Base-by-base conservation (phyloP, 2,329 filamentous ascomycete genomes). In the Cladosporium velox region DNA sequence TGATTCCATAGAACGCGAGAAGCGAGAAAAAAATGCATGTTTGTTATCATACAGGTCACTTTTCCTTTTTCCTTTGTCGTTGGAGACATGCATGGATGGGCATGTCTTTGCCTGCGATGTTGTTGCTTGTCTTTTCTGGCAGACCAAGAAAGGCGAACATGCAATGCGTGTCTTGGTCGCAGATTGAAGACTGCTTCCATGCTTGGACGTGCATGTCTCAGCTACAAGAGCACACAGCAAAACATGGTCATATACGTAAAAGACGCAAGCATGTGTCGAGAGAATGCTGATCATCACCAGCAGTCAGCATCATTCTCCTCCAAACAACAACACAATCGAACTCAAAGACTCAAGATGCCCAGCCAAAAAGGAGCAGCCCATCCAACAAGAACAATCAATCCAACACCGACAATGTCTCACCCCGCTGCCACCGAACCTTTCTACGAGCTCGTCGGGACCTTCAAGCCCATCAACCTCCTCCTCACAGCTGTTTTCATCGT, bases 1-100 rank as follows among this genome's bases (percentile, higher is more conserved):
- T 59, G 8, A 44, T n/a, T 59, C 26, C 57, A 30, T 59, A 59
- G 24, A 59, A 47, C 41, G 28, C 44, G 41, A 52, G 51, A 55
- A 30, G 55, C 55, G 32, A 30, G 49, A 52, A 52, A 30, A 58
- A 55, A 55, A 21, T 44, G 18, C 18, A 44, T 44, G 5, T 8
- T 47, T 47, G 8, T 47, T 11, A 41, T 8, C 18, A 18, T 41
- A 18, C 35, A 18, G 1, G 35, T 41, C 5, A 30, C 11, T 41
- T 6, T 21, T 21, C n/a, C n/a, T 12, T 21, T 47, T 47, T 12
- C 14, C 8, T 12, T 47, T 47, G n/a, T 21, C n/a, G n/a, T 3
- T 47, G 0, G n/a, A 24, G 41, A 47, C 41, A 21, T 5, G 34
- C 34, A 35, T 41, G 35, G 35, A 11, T 8, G 15, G 38, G 7